Evolutionary conservation across 2,329 filamentous ascomycete species (phyloP).

Genomic region (Botrytis fabae): DNA sequence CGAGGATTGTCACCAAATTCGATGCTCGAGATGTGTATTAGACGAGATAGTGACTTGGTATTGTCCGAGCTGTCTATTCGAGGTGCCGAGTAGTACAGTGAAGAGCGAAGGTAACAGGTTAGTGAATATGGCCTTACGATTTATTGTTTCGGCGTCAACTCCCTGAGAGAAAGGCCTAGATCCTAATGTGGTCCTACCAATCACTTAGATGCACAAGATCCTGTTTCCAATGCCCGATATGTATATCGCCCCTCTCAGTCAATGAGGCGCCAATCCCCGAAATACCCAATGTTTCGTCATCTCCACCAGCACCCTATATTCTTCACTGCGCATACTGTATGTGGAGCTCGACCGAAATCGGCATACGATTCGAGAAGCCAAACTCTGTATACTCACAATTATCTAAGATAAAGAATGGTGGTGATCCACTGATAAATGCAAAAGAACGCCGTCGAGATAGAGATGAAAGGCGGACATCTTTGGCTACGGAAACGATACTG

Average conservation of each 20-base stretch:
- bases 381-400: conserved; percentile 84
- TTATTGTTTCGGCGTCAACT: not conserved
- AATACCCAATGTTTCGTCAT: conserved; percentile 39
- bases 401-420: conserved; percentile 66
- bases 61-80: conserved; percentile 92
- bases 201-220: conserved; percentile 76
- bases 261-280: conserved; percentile 59
- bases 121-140: conserved; percentile 49
- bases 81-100: conserved; percentile 89
- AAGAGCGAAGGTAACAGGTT: conserved; percentile 93
- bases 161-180: not conserved
- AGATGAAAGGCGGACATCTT: conserved; percentile 34
- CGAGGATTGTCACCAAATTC: conserved; percentile 95
- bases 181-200: conserved; percentile 8
- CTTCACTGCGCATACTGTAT: conserved; percentile 88
- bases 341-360: conserved; percentile 89
- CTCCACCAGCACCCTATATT: conserved; percentile 61
- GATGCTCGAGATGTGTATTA: conserved; percentile 85
- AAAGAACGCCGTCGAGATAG: conserved; percentile 43
- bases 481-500: conserved; percentile 31
- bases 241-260: conserved; percentile 76
- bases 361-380: conserved; percentile 84
- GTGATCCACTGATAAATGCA: conserved; percentile 51
- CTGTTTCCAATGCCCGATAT: conserved; percentile 93
- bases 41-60: conserved; percentile 96